phyloP scores from a whole-genome alignment of 345 rosid species.

The Anacardium occidentale region DNA sequence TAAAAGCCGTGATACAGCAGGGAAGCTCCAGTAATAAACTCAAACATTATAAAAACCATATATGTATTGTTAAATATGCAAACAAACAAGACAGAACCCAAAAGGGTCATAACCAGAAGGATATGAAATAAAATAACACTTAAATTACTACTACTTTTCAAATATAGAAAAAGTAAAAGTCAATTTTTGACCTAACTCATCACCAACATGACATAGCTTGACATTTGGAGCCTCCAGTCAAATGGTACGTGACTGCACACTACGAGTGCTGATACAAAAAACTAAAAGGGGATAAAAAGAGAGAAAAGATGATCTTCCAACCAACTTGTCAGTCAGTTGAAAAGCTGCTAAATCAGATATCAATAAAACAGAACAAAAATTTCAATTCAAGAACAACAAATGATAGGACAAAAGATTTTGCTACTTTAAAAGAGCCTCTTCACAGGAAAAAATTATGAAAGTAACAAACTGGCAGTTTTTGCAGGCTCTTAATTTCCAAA shows the following conservation, averaged over 20 bases:
- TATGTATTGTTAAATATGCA: not conserved
- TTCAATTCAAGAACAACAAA: not conserved
- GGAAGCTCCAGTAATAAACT: not conserved
- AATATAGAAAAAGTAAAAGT: too few species aligned
- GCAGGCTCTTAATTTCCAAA: constrained; percentile 1
- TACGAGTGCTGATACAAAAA: too few species aligned
- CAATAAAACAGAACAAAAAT: not conserved
- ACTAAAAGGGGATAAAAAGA: too few species aligned
- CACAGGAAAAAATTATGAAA: not conserved
- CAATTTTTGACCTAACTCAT: too few species aligned
- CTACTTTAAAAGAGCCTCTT: not conserved
- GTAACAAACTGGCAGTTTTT: not conserved
- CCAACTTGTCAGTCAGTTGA: not conserved
- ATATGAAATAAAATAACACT: too few species aligned
- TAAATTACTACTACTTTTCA: too few species aligned
- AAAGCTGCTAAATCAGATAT: not conserved
- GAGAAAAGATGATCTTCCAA: not conserved
- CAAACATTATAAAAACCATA: not conserved
- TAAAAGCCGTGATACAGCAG: not conserved
- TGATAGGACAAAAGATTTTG: not conserved
- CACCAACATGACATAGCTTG: too few species aligned
- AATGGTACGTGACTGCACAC: too few species aligned
- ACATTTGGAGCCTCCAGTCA: too few species aligned
- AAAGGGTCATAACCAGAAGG: not conserved
- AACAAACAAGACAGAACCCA: not conserved